These are phyloP conservation scores for Juglanconis sp. DNA, from an alignment of 2,329 filamentous ascomycete species.

Conservation along the genomic window DNA sequence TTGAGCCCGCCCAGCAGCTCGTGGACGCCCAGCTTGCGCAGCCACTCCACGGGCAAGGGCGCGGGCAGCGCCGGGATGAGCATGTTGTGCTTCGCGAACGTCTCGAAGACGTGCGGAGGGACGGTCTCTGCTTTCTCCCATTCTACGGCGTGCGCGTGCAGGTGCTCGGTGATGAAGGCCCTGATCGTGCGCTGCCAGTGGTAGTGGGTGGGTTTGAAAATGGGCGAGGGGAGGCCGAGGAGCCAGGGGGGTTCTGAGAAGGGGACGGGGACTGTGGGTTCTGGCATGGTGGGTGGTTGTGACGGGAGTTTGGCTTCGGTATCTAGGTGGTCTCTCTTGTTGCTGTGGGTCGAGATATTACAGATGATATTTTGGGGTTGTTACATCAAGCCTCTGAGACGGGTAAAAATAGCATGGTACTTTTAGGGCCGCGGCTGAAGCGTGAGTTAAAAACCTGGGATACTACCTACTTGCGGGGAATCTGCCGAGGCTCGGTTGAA, in stretches of 20 bases:
- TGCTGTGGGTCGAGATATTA: background rate
- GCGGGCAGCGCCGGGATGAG: slow-evolving; percentile 67
- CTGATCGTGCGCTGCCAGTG: slow-evolving; percentile 67
- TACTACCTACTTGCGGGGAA: too few relatives aligned
- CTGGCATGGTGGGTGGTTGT: background rate
- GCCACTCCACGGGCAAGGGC: slow-evolving; percentile 65
- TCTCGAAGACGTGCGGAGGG: slow-evolving; percentile 60
- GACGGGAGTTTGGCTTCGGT: background rate
- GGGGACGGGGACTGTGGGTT: slow-evolving; percentile 40
- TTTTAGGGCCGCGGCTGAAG: too few relatives aligned
- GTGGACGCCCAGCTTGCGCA: slow-evolving; percentile 62
- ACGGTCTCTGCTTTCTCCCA: slow-evolving; percentile 67
- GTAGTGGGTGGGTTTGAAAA: slow-evolving; percentile 64
- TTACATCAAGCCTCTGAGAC: too few relatives aligned
- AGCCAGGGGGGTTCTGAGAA: slow-evolving; percentile 74
- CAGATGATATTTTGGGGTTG: background rate
- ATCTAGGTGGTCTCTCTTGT: background rate
- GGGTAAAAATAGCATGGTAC: too few relatives aligned
- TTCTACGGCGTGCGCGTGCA: slow-evolving; percentile 60
- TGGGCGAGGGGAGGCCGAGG: slow-evolving; percentile 65
- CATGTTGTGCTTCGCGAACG: slow-evolving; percentile 65
- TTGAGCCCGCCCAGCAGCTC: slow-evolving; percentile 63
- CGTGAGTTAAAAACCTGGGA: too few relatives aligned
- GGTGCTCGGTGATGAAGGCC: slow-evolving; percentile 61
- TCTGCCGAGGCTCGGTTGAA: too few relatives aligned